Evolutionary conservation across 345 rosid genomes (phyloP), one percentile per base, ranked within the genome.

Genomic region (Heritiera littoralis): DNA sequence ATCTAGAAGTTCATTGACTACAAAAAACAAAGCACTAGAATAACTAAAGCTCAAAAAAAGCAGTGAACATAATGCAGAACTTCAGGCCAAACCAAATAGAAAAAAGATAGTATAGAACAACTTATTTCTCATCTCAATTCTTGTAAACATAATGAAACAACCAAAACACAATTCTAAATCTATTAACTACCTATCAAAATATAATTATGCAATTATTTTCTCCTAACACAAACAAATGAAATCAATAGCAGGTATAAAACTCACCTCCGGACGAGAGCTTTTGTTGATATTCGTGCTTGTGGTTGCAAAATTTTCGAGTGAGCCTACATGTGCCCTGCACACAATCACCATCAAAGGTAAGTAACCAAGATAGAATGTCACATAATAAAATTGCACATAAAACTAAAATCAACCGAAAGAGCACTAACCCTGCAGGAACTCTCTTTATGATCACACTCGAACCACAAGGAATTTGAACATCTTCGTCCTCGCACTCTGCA

Each of bases 361-460:
- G 72, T 28, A 72, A 63, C 32, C 51, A 63, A 17, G 56, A 61
- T 58, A 49, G 17, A 9, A 23, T 28, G 14, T 11, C 43, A 30
- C 61, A 45, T 46, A 38, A 13, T 7, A 7, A n/a, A 66, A 49
- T n/a, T n/a, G 43, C 7, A 15, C 20, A 10, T 46, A 55, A 73
- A 69, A 48, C 32, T 30, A 32, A 49, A 48, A 17, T 51, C 20
- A 51, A 51, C 8, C 15, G 28, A 51, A 48, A 28, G 43, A 69
- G 86, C 46, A 11, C 78, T n/a, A 78, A 55, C 75, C 87, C 83
- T 2, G 82, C 85, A 76, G 89, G 90, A 38, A 89, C 88, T 76
- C 90, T 87, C 83, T 87, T 89, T 68, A 89, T 77, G 72, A 87
- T 86, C 80, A 86, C 81, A 55, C 88, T 83, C 7, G 89, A 84